Evolutionary conservation across 2,329 filamentous ascomycete species (phyloP).

Genomic region (Xylaria sp.): DNA sequence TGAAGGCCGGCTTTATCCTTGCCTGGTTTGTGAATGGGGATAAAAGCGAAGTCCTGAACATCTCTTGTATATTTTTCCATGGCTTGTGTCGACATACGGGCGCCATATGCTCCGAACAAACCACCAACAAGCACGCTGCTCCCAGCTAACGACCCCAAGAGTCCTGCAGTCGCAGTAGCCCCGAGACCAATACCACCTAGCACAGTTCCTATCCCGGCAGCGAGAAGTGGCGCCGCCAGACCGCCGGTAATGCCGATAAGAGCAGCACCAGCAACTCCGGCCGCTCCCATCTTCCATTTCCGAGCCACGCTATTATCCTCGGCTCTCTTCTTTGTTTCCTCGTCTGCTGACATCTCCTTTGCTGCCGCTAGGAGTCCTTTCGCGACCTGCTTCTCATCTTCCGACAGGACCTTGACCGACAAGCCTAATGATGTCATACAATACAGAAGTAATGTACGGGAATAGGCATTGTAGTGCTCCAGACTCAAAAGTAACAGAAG

Average conservation of each 20-base stretch:
- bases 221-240: slow-evolving; percentile 80
- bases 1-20: slow-evolving; percentile 63
- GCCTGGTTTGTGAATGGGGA: slow-evolving; percentile 70
- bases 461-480: slow-evolving; percentile 80
- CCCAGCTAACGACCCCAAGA: slow-evolving; percentile 83
- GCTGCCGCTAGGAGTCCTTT: slow-evolving; percentile 79
- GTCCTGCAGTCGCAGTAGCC: slow-evolving; percentile 80
- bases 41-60: slow-evolving; percentile 88
- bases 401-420: slow-evolving; percentile 70
- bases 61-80: slow-evolving; percentile 88
- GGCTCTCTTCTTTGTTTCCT: slow-evolving; percentile 70
- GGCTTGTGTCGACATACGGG: slow-evolving; percentile 83
- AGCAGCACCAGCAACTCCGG: slow-evolving; percentile 59
- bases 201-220: slow-evolving; percentile 81
- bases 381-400: slow-evolving; percentile 80
- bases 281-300: slow-evolving; percentile 75
- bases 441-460: slow-evolving; percentile 76
- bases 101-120: slow-evolving; percentile 88
- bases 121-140: slow-evolving; percentile 83
- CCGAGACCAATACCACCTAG: slow-evolving; percentile 83
- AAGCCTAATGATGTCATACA: slow-evolving; percentile 78
- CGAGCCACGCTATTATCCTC: slow-evolving; percentile 72
- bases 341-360: slow-evolving; percentile 71
- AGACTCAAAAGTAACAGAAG: slow-evolving; percentile 79
- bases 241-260: slow-evolving; percentile 79